Base-by-base conservation (phyloP, 768 basidiomycete species). In the Chalciporus pseudorubinellus region DNA sequence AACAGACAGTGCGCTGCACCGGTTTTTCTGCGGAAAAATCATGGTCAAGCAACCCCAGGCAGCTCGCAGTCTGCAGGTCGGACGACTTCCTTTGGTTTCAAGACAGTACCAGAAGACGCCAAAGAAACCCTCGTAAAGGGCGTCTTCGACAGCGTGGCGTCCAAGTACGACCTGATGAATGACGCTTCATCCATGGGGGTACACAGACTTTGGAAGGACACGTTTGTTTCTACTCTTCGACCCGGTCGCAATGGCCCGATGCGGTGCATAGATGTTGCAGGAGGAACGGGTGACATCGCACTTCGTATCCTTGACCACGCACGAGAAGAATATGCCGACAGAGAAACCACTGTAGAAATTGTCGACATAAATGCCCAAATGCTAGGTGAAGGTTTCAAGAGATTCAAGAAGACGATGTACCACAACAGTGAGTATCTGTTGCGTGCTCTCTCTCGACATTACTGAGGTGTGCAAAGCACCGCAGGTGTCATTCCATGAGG, bases 391-490 rank as follows among this genome's bases (percentile, higher is more conserved):
- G 97, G 97, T 2, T 80, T 82, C 69, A 87, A 81, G 63, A 76
- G 94, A 39, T 93, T 98, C 69, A 94, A 93, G 60, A 87, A 91
- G 77, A 98, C 95, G 1, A 95, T 99, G 89, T 99, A 98, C 70
- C 89, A 98, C 70, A 92, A 90, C 62, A 95, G 95, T 98, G 61
- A 70, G 83, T 73, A 21, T 53, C 31, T 31, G 33, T 46, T 16
- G 16, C 48, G 28, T 24, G 22, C 20, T 21, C 22, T 41, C 12
- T 51, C 4, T 18, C 44, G 22, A 44, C 18, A 19, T 31, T 26
- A 40, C 48, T 51, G 58, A 57, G 39, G 39, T 11, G 22, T 28
- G 26, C 36, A 11, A 59, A 97, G 94, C 94, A 19, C 89, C 92
- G 13, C 95, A 97, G 72, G 82, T 99, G 55, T 82, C 86, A 14